phyloP scores from a whole-genome alignment of 495 filamentous ascomycete species.

The Hyaloscypha hepaticicola region DNA sequence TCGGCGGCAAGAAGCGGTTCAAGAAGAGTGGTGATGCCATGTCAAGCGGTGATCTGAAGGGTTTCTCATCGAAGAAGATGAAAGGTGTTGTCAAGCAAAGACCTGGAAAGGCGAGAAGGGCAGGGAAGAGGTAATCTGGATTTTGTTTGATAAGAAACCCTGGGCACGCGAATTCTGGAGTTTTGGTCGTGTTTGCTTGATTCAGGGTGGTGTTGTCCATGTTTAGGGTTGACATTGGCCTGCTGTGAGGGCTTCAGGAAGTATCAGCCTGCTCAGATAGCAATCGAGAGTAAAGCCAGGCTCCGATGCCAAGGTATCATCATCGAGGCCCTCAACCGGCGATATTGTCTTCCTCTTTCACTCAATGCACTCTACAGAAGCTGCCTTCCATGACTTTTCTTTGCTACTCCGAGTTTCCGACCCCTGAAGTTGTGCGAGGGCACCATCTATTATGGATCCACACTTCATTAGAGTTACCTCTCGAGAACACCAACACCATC shows the following conservation, averaged over 20 bases:
- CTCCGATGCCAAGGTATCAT: no score
- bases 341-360: neutral
- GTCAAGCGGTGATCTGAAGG: slow-evolving; percentile 73
- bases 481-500: no score
- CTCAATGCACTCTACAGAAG: neutral
- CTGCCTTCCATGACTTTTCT: no score
- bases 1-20: slow-evolving; percentile 90
- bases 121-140: slow-evolving; percentile 26
- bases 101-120: slow-evolving; percentile 35
- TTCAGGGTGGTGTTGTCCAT: neutral
- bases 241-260: neutral
- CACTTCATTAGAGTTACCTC: no score
- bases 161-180: neutral
- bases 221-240: neutral
- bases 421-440: no score
- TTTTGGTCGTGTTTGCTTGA: neutral
- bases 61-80: slow-evolving; percentile 82
- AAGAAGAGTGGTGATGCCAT: slow-evolving; percentile 83
- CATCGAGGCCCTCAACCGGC: neutral
- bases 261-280: neutral
- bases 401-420: no score
- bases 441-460: no score
- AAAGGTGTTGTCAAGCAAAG: slow-evolving; percentile 46
- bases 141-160: neutral
- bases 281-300: neutral